phyloP scores from a whole-genome alignment of 768 basidiomycete genomes.

The Xerocomellus chrysenteron region DNA sequence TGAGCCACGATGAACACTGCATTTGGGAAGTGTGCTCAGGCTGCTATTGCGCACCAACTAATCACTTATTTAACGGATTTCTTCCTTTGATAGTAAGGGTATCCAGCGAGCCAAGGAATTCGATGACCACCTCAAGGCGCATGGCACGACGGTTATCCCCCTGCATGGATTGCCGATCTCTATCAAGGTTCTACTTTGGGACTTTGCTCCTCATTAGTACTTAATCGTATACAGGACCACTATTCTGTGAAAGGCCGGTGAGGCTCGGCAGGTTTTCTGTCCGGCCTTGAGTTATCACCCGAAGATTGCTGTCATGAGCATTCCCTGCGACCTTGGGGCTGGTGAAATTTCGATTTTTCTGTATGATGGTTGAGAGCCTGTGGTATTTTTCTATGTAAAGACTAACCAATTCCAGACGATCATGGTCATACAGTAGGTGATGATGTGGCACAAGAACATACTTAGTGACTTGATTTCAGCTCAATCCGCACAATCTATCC shows the following conservation, averaged over 20 bases:
- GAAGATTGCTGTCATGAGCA: slow-evolving; percentile 30
- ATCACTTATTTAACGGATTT: slow-evolving; percentile 41
- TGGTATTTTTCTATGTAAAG: slow-evolving; percentile 42
- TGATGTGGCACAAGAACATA: not conserved
- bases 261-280: slow-evolving; percentile 37
- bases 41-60: slow-evolving; percentile 52
- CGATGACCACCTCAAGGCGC: slow-evolving; percentile 37
- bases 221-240: slow-evolving; percentile 32
- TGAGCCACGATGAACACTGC: slow-evolving; percentile 19
- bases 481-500: slow-evolving; percentile 34
- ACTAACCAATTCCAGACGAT: slow-evolving; percentile 45
- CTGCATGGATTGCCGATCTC: slow-evolving; percentile 42
- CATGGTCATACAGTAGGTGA: slow-evolving; percentile 33
- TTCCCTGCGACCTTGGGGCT: slow-evolving; percentile 43
- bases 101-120: slow-evolving; percentile 40
- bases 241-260: slow-evolving; percentile 41
- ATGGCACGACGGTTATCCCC: slow-evolving; percentile 42
- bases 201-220: not conserved
- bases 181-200: slow-evolving; percentile 34
- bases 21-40: slow-evolving; percentile 42
- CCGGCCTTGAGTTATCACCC: slow-evolving; percentile 21
- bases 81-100: slow-evolving; percentile 44
- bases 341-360: slow-evolving; percentile 22
- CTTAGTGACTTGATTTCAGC: not conserved
- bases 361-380: slow-evolving; percentile 4